Conservation (phyloP, 306 rosid species). For the Gastrolobium villosum region DNA sequence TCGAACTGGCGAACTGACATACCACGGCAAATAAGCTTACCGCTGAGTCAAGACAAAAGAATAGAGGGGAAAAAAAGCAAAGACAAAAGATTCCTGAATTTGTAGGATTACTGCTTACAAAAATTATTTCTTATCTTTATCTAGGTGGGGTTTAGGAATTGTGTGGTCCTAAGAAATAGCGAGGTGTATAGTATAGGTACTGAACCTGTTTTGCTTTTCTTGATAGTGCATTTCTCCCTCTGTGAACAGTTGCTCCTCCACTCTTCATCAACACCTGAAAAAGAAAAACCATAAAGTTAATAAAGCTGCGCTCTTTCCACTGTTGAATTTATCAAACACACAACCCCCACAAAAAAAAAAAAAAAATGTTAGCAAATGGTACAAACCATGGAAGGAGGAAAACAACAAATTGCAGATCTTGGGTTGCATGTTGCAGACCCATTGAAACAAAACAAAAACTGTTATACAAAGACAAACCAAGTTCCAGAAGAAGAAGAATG, state of each 20-base stretch:
- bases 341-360: background rate
- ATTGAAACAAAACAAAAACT: conserved; percentile 42
- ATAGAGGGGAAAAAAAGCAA: conserved; percentile 16
- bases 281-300: conserved; percentile 67
- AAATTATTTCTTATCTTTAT: conserved; percentile 46
- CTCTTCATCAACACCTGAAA: conserved; percentile 94
- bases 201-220: conserved; percentile 96
- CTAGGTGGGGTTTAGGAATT: conserved; percentile 55
- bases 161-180: conserved; percentile 75
- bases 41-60: conserved; percentile 24
- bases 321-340: conserved; percentile 55
- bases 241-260: conserved; percentile 80
- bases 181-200: conserved; percentile 60
- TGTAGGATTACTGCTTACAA: conserved; percentile 45
- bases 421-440: conserved; percentile 48
- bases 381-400: conserved; percentile 50
- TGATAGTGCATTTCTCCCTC: conserved; percentile 85
- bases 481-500: conserved; percentile 48
- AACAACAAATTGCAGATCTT: conserved; percentile 69
- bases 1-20: no score
- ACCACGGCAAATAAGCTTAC: no score
- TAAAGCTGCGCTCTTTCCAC: conserved; percentile 78
- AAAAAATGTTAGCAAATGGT: background rate
- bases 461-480: conserved; percentile 39
- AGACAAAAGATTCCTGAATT: conserved; percentile 44